Base-by-base conservation (phyloP, 2,329 filamentous ascomycete genomes). In the Onygenales sp. region DNA sequence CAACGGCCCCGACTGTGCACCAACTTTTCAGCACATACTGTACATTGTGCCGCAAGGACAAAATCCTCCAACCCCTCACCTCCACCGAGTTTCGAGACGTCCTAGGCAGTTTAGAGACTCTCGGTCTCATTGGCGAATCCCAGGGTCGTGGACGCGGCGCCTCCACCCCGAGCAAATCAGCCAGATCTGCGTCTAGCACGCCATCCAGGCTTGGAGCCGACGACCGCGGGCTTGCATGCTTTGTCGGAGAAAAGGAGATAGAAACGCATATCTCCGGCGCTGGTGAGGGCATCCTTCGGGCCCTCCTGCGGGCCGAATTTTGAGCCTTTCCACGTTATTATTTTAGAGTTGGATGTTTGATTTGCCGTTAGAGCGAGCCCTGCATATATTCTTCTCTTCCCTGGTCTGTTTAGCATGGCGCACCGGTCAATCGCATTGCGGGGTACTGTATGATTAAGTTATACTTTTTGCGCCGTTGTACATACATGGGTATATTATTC, bases 11-110 rank as follows among this genome's bases (percentile, higher is more conserved):
- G 1, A 94, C 86, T 0, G 79, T 95, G 66, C 94, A 91, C 70
- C 80, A 81, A 52, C 75, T 97, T 4, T 97, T 88, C 67, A 86
- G 89, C 55, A 84, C 87, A 2, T 98, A 98, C 70, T 84, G 82
- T 54, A 75, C 80, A 36, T 77, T 96, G 13, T 98, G 93, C 71
- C 92, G 83, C 54, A 82, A 83, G 37, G 92, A 97, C 63, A 87
- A 90, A n/a, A 77, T 94, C 8, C 79, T 98, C 2, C 90, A 95
- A 60, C 88, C 92, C 0, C 80, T 98, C 2, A 93, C 89, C 1
- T 86, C 82, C 63, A 93, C 89, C 4, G 93, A 98, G 68, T 98
- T 98, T 69, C 83, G 90, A 54, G 93, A 98, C 69, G 91, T 98
- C 4, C 78, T 96, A 17, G 84, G 86, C 37, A 94, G 88, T 61